Conservation (phyloP, 441 rosid genomes). For the Bruguiera hainesii region DNA sequence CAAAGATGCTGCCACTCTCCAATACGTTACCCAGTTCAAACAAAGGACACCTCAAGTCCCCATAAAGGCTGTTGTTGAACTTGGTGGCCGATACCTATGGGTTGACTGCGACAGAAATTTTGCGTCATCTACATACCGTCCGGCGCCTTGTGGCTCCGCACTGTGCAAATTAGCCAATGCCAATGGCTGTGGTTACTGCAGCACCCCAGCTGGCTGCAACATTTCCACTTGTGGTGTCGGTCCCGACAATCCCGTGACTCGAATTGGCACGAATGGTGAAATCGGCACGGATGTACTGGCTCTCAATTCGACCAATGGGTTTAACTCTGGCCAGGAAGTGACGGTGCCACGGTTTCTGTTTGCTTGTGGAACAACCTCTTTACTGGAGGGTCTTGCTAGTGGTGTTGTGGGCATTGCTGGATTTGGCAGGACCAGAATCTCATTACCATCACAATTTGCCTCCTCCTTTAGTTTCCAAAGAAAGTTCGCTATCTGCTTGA, state of each 20-base stretch:
- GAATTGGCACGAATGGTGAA: slow-evolving; percentile 45
- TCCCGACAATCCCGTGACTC: slow-evolving; percentile 44
- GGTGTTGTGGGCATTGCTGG: slow-evolving; percentile 62
- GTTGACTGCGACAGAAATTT: slow-evolving; percentile 57
- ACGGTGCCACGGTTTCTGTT: slow-evolving; percentile 32
- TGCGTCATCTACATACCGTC: slow-evolving; percentile 53
- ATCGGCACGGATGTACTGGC: slow-evolving; percentile 47
- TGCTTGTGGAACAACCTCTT: slow-evolving; percentile 39
- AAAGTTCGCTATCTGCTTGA: slow-evolving; percentile 54
- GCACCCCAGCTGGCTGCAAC: slow-evolving; percentile 54
- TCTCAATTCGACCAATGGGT: slow-evolving; percentile 52
- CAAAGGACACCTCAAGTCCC: slow-evolving; percentile 61
- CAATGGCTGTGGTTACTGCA: slow-evolving; percentile 44
- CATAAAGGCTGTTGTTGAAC: slow-evolving; percentile 46
- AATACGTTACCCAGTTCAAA: slow-evolving; percentile 44
- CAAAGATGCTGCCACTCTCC: slow-evolving; percentile 57
- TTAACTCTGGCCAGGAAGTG: slow-evolving; percentile 41
- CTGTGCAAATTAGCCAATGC: slow-evolving; percentile 47
- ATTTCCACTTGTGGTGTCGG: slow-evolving; percentile 53
- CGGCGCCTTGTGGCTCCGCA: slow-evolving; percentile 50
- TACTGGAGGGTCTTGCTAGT: slow-evolving; percentile 46
- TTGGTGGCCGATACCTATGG: slow-evolving; percentile 62
- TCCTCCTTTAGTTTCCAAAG: slow-evolving; percentile 47
- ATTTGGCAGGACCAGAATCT: slow-evolving; percentile 45
- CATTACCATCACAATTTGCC: slow-evolving; percentile 48